Evolutionary conservation across 1,139 yeast genomes (phyloP).

Genomic region (Meyerozyma sp.): DNA sequence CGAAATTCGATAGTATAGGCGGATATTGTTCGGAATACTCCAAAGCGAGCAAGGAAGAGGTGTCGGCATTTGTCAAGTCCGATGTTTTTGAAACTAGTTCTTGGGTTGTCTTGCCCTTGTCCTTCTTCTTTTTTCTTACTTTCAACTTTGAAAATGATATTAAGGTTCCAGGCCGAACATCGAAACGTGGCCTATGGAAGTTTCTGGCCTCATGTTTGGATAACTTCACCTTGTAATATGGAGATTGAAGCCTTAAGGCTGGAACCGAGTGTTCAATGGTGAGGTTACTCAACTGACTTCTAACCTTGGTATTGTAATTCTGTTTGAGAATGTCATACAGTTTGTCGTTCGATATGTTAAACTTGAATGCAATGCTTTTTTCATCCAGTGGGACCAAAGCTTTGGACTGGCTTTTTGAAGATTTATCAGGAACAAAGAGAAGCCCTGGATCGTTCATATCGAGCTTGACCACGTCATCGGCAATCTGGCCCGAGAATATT

Average conservation of each 20-base stretch:
- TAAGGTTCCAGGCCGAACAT: constrained; percentile 70
- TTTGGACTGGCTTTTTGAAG: constrained; percentile 15
- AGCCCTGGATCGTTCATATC: constrained; percentile 88
- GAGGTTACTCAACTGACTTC: constrained; percentile 89
- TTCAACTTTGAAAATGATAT: constrained; percentile 74
- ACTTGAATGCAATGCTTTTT: constrained; percentile 46
- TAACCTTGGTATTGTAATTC: constrained; percentile 85
- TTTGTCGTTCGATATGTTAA: constrained; percentile 83
- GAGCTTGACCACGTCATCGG: constrained; percentile 42
- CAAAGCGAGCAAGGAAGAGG: constrained; percentile 68
- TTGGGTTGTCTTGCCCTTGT: constrained; percentile 73
- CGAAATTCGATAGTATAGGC: constrained; percentile 74
- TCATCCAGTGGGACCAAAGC: constrained; percentile 47
- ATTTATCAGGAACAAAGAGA: constrained; percentile 51
- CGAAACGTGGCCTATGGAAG: constrained; percentile 76
- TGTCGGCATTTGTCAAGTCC: constrained; percentile 81
- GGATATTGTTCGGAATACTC: constrained; percentile 94
- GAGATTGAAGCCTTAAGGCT: constrained; percentile 81
- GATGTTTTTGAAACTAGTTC: constrained; percentile 67
- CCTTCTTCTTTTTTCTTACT: constrained; percentile 82
- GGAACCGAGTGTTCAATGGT: constrained; percentile 90
- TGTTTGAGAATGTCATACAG: constrained; percentile 79
- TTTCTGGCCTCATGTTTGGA: constrained; percentile 66
- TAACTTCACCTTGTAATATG: constrained; percentile 80
- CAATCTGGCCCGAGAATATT: constrained; percentile 69